Evolutionary conservation across 768 basidiomycete species (phyloP), one percentile per base, ranked within the genome.

Genomic region (Dentipellis sp.): DNA sequence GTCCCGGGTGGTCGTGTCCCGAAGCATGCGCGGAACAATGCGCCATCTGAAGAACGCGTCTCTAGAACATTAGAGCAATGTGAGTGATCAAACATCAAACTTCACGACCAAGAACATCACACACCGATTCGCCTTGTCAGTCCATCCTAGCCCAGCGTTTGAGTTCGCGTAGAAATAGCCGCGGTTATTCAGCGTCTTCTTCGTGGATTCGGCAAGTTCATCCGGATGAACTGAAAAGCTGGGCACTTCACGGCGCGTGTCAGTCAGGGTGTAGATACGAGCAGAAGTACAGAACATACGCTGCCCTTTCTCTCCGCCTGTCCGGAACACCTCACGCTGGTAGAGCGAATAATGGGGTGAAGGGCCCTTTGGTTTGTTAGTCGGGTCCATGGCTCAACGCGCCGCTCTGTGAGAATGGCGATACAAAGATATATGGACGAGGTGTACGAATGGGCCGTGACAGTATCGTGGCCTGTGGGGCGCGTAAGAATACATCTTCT

Each of bases 1-100:
- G 58, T 77, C 75, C n/a, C 79, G 72, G 0, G 68, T 71, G 57
- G 71, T 75, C 0, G 73, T 76, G 59, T 82, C 75, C 9, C 79
- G 75, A n/a, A 82, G 74, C 71, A 80, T 71, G 10, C 78, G 74
- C 9, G 81, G 81, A 19, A 83, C 67, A 59, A 84, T 80, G 40
- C 74, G 72, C 76, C 78, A 81, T 16, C 71, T 67, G 57, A 78
- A 76, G 63, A 81, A 77, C 0, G 81, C 79, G 58, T 78, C 76
- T 48, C 76, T 71, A 10, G 6, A 29, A 6, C 29, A 29, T 29
- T 1, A 17, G 3, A n/a, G 56, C 46, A 54, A 12, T 40, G 48
- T 21, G 49, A 42, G 14, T 14, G 34, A 10, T 29, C 22, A 54
- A 34, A 21, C 12, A 34, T 22, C 38, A 23, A 17, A 38, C 38